phyloP scores from a whole-genome alignment of 768 basidiomycete species.

The Boletus coccyginus region DNA sequence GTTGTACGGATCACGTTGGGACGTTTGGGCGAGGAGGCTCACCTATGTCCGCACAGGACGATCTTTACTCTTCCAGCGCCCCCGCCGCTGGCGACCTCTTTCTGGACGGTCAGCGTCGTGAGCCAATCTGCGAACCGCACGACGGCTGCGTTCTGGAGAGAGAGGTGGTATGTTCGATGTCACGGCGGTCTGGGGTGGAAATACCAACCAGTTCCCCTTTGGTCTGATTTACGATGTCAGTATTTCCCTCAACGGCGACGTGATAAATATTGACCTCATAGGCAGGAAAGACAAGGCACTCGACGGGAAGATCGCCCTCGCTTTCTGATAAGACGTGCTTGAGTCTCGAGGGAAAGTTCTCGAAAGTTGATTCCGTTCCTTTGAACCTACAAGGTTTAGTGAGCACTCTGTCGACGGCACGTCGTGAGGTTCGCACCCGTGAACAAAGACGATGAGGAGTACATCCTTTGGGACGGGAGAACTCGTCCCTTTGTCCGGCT shows the following conservation, averaged over 20 bases:
- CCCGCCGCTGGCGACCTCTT: slow-evolving; percentile 75
- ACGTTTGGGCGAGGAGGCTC: slow-evolving; percentile 11
- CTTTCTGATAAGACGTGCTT: slow-evolving; percentile 73
- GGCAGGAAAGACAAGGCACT: slow-evolving; percentile 81
- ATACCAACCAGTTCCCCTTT: slow-evolving; percentile 81
- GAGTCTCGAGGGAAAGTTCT: slow-evolving; percentile 74
- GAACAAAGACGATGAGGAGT: slow-evolving; percentile 73
- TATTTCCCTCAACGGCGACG: neutral
- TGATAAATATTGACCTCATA: slow-evolving; percentile 62
- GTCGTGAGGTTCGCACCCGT: slow-evolving; percentile 51
- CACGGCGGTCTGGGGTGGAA: neutral
- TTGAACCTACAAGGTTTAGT: slow-evolving; percentile 41
- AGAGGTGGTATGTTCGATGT: neutral
- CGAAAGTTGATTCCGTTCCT: slow-evolving; percentile 69
- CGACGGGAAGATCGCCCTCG: slow-evolving; percentile 52
- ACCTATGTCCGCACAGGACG: slow-evolving; percentile 90
- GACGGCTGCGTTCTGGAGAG: slow-evolving; percentile 68
- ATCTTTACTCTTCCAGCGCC: slow-evolving; percentile 73
- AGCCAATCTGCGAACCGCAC: slow-evolving; percentile 91
- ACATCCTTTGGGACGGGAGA: slow-evolving; percentile 34
- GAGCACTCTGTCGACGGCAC: neutral
- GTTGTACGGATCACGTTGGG: neutral
- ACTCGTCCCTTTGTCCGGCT: slow-evolving; percentile 1
- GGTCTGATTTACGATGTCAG: slow-evolving; percentile 50
- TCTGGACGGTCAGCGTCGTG: slow-evolving; percentile 81